Percentiles rank a stretch among this genome's conserved stretches.
phyloP scores from a whole-genome alignment of 495 filamentous ascomycete species.

The Pyrenula massariospora region DNA sequence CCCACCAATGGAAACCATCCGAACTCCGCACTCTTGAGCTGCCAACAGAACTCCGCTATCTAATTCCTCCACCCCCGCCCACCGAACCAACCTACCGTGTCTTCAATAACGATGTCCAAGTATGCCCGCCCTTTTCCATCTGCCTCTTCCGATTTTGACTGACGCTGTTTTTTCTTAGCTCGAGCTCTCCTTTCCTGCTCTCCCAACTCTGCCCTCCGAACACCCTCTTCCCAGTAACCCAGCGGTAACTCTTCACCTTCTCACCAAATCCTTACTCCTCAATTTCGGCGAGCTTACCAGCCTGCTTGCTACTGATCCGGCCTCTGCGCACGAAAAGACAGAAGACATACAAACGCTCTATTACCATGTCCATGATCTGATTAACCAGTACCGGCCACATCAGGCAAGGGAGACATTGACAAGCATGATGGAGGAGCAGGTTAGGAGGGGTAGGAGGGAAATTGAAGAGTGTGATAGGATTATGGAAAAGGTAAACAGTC shows the following conservation, averaged over 20 bases:
- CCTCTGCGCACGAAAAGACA: constrained; percentile 50
- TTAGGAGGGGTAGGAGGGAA: constrained; percentile 63
- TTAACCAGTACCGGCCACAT: constrained; percentile 93
- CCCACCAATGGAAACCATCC: constrained; percentile 24
- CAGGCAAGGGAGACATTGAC: constrained; percentile 89
- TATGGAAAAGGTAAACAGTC: constrained; percentile 57
- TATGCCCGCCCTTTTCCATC: constrained; percentile 4
- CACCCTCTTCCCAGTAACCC: constrained; percentile 24
- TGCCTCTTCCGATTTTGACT: constrained; percentile 4
- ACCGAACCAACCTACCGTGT: constrained; percentile 54
- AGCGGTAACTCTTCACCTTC: constrained; percentile 55
- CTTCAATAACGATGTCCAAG: constrained; percentile 45
- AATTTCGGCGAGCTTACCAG: constrained; percentile 77
- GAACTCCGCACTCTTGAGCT: constrained; percentile 47
- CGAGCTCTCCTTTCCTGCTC: constrained; percentile 50
- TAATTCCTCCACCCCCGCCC: constrained; percentile 72
- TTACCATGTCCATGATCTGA: constrained; percentile 77
- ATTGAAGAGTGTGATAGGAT: constrained; percentile 62
- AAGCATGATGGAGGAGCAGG: constrained; percentile 80
- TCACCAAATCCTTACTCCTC: constrained; percentile 71
- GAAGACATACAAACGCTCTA: constrained; percentile 66
- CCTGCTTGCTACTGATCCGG: constrained; percentile 51
- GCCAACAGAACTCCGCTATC: constrained; percentile 61
- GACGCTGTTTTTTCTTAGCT: constrained; percentile 17
- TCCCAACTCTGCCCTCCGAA: constrained; percentile 56